Conservation (phyloP, 2,329 filamentous ascomycete species). For the Fusarium sp. region DNA sequence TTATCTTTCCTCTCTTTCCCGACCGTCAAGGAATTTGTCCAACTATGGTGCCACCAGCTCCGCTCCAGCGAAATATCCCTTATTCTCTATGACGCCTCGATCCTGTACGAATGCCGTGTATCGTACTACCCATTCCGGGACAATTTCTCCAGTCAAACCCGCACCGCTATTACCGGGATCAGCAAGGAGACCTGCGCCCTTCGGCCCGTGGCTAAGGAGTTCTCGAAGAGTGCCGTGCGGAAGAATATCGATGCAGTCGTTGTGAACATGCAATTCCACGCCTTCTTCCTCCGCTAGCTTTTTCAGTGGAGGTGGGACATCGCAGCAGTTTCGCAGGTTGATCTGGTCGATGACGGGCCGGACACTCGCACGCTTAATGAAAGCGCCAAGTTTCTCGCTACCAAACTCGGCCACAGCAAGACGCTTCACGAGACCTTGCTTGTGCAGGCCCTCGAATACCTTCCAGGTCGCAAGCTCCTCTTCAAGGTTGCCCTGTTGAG, state of each 20-base stretch:
- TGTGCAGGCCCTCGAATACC: slow-evolving; percentile 77
- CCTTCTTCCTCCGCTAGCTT: slow-evolving; percentile 82
- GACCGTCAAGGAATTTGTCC: background rate
- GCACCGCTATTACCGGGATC: slow-evolving; percentile 59
- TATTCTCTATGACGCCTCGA: slow-evolving; percentile 95
- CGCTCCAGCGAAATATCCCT: slow-evolving; percentile 94
- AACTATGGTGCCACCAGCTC: slow-evolving; percentile 63
- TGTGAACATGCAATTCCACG: slow-evolving; percentile 92
- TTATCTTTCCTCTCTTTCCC: background rate
- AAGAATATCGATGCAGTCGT: slow-evolving; percentile 91
- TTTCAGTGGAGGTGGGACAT: slow-evolving; percentile 87
- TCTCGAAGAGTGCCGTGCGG: slow-evolving; percentile 86
- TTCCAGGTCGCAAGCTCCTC: slow-evolving; percentile 76
- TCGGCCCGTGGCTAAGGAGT: slow-evolving; percentile 76
- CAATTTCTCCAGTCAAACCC: slow-evolving; percentile 79
- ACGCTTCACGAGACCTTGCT: slow-evolving; percentile 74
- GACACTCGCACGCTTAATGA: slow-evolving; percentile 75
- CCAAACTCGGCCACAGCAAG: slow-evolving; percentile 94
- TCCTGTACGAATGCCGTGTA: slow-evolving; percentile 96
- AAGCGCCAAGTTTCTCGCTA: slow-evolving; percentile 79
- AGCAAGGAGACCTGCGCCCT: slow-evolving; percentile 80
- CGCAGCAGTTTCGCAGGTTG: slow-evolving; percentile 95
- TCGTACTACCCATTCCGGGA: slow-evolving; percentile 94
- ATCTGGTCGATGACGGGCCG: slow-evolving; percentile 92
- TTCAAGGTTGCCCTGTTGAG: slow-evolving; percentile 69